Evolutionary conservation across 192 early-diverging fungal genomes (phyloP).

Genomic region (Linderina pennispora): DNA sequence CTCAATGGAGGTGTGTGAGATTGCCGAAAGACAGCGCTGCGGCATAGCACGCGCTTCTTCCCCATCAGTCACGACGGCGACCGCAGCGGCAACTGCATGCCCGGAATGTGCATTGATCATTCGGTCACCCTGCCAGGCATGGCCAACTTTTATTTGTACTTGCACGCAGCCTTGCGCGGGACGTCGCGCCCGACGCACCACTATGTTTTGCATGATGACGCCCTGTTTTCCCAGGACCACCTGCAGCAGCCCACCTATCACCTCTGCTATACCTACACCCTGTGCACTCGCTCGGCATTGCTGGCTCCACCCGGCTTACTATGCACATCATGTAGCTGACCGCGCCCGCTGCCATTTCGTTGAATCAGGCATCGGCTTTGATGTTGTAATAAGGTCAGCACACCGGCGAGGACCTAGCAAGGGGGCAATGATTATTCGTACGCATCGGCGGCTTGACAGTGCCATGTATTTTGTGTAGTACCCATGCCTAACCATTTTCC

Average conservation of each 20-base stretch:
- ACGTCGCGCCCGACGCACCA: slow-evolving; percentile 91
- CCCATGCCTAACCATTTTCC: no score
- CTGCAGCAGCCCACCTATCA: slow-evolving; percentile 83
- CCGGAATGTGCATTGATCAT: slow-evolving; percentile 76
- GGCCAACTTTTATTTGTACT: slow-evolving; percentile 84
- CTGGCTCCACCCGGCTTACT: slow-evolving; percentile 88
- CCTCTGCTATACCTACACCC: slow-evolving; percentile 83
- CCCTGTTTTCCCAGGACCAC: slow-evolving; percentile 67
- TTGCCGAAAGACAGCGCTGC: slow-evolving; percentile 82
- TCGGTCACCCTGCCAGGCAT: slow-evolving; percentile 70
- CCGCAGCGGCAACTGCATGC: slow-evolving; percentile 71
- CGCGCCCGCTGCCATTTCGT: slow-evolving; percentile 75
- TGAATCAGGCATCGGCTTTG: slow-evolving; percentile 27
- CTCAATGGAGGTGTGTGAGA: slow-evolving; percentile 87
- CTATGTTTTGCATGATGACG: slow-evolving; percentile 84
- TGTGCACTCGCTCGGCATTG: slow-evolving; percentile 80
- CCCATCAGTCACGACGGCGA: slow-evolving; percentile 60
- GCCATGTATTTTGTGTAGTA: slow-evolving; percentile 9
- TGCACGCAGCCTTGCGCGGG: slow-evolving; percentile 90
- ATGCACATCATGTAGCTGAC: slow-evolving; percentile 82
- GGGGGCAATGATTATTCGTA: slow-evolving; percentile 1
- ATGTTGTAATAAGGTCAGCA: slow-evolving; percentile 7
- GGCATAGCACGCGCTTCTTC: slow-evolving; percentile 79
- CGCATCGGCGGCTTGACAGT: not conserved
- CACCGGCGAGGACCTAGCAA: not conserved